Base-by-base conservation (phyloP, 805 yeast species). In the Clavispora asparagi region DNA sequence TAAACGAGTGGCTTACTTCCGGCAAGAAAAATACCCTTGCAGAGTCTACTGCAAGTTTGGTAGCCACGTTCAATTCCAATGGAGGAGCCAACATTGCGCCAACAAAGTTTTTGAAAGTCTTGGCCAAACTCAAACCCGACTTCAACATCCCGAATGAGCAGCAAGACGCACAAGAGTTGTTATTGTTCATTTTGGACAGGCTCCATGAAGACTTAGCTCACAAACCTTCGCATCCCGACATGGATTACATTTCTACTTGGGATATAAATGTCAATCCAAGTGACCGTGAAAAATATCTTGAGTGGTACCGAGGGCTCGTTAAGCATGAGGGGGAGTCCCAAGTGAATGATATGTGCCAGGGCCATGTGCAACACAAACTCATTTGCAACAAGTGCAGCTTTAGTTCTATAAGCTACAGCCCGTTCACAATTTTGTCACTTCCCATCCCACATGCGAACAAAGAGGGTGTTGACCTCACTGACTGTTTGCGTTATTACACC, bases 131-230 rank as follows among this genome's bases (percentile, higher is more conserved):
- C 19, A 79, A 84, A 52, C 90, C 90, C 0, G 87, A 83, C 55
- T 73, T 85, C 45, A 68, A 71, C 51, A 83, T 86, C 11, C 92
- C 92, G 0, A 63, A 75, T 53, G 88, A 84, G 55, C 95, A 87
- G 56, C 94, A 87, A 58, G 95, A 87, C 61, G 83, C 91, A 1
- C 89, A 86, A 45, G 94, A 87, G 55, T 85, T 85, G 56, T 63
- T 87, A 39, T 71, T 85, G 60, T 79, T 85, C 49, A 52, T 85
- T 10, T 64, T 86, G 51, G 91, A 83, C 57, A 73, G 81, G 50
- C 60, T 87, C 11, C 92, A 87, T 59, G 82, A 81, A 41, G 95
- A 87, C 56, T 60, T 85, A 45, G 56, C 68, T 13, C 45, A 49
- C 58, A 76, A 58, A 44, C 54, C 55, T 3, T 43, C 40, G 2